phyloP scores from a whole-genome alignment of 2,329 filamentous ascomycete species.

The Sodiomyces alkalinus region DNA sequence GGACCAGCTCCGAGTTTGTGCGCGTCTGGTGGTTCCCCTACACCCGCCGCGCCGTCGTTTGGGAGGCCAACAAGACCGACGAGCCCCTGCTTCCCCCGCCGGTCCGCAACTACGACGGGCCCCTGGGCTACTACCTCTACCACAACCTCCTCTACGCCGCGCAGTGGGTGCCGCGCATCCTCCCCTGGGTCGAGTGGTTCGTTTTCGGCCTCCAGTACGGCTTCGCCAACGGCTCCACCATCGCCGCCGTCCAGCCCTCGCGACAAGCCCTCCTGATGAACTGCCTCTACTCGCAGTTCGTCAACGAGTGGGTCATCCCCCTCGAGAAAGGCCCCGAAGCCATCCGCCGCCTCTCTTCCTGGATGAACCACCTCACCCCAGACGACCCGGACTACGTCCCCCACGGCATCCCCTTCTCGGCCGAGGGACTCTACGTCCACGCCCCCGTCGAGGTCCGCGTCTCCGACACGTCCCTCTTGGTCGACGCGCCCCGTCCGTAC shows the following conservation, averaged over 20 bases:
- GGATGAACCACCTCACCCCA: conserved; percentile 53
- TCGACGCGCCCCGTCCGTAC: conserved; percentile 22
- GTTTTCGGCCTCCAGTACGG: conserved; percentile 97
- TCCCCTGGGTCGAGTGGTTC: conserved; percentile 89
- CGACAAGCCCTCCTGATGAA: conserved; percentile 82
- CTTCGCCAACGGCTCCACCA: conserved; percentile 54
- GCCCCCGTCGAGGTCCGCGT: conserved; percentile 88
- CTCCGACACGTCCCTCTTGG: conserved; percentile 43
- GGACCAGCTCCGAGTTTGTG: conserved; percentile 77
- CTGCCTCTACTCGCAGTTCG: conserved; percentile 94
- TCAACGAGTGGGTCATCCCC: conserved; percentile 95
- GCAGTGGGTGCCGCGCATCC: conserved; percentile 60
- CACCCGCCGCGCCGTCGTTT: conserved; percentile 72
- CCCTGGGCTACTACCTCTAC: conserved; percentile 76
- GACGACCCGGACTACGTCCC: conserved; percentile 48
- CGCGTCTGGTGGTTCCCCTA: conserved; percentile 98
- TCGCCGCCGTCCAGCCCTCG: conserved; percentile 65
- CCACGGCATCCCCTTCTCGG: conserved; percentile 64
- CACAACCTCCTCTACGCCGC: conserved; percentile 76
- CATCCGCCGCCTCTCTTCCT: conserved; percentile 65
- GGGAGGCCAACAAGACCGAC: conserved; percentile 69
- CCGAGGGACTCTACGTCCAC: conserved; percentile 68
- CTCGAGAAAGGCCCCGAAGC: conserved; percentile 77
- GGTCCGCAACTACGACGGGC: conserved; percentile 65
- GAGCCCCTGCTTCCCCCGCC: conserved; percentile 43